These are phyloP conservation scores for Piromyces sp. DNA, from an alignment of 192 early-diverging fungal species.

Conservation along the genomic window DNA sequence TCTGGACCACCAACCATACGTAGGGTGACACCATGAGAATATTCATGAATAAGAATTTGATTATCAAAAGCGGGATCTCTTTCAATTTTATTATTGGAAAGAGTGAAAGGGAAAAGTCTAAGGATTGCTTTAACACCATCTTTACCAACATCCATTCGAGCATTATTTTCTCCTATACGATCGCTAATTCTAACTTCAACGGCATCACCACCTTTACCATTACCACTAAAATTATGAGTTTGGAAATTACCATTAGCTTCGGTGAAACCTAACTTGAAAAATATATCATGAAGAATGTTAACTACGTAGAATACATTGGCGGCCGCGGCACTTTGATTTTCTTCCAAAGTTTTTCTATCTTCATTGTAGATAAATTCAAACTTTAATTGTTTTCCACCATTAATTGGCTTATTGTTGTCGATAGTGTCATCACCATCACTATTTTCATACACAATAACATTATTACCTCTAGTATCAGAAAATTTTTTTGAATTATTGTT, in stretches of 20 bases:
- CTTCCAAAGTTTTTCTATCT: neutral
- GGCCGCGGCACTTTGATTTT: neutral
- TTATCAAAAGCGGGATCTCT: neutral
- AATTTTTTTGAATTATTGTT: neutral
- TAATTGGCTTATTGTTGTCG: neutral
- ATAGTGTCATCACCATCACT: neutral
- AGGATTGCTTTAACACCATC: neutral
- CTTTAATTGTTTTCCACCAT: neutral
- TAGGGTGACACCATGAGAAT: slow-evolving; percentile 77
- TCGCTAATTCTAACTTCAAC: neutral
- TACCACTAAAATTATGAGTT: neutral
- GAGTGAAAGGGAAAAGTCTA: neutral
- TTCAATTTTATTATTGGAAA: neutral
- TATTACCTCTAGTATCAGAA: neutral
- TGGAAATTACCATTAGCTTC: neutral
- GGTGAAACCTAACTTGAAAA: neutral
- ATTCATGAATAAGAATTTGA: slow-evolving; percentile 56
- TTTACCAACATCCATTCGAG: neutral
- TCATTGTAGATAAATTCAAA: neutral
- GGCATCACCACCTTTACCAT: neutral
- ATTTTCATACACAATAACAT: neutral
- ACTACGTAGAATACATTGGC: neutral
- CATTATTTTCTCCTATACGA: neutral
- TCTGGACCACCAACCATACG: slow-evolving; percentile 84
- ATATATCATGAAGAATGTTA: neutral